Conservation (phyloP, 2,329 filamentous ascomycete genomes). For the Seiridium unicorne region DNA sequence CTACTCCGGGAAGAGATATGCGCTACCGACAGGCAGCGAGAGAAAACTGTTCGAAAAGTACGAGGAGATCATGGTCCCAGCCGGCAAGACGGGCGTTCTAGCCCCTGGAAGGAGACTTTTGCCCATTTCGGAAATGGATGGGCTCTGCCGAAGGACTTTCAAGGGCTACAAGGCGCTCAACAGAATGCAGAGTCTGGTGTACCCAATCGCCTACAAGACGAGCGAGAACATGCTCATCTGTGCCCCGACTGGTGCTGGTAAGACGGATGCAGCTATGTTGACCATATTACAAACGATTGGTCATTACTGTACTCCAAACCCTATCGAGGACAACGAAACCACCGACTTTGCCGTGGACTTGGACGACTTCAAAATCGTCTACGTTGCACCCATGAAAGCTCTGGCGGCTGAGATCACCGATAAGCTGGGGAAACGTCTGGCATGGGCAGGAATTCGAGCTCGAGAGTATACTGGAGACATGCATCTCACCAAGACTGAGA, state of each 20-base stretch:
- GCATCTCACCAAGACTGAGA: conserved; percentile 96
- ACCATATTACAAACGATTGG: conserved; percentile 88
- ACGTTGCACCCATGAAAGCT: conserved; percentile 98
- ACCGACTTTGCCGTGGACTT: conserved; percentile 78
- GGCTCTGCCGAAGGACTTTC: conserved; percentile 87
- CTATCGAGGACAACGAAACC: conserved; percentile 69
- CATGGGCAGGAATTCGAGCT: conserved; percentile 90
- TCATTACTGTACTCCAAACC: conserved; percentile 80
- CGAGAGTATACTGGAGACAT: conserved; percentile 97
- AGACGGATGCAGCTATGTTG: conserved; percentile 97
- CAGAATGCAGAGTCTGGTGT: conserved; percentile 96
- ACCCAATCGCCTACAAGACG: conserved; percentile 91
- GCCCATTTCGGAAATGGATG: conserved; percentile 79
- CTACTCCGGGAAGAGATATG: conserved; percentile 76
- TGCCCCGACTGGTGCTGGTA: conserved; percentile 95
- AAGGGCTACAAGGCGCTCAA: conserved; percentile 91
- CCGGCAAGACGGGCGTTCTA: conserved; percentile 73
- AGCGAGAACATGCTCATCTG: conserved; percentile 99
- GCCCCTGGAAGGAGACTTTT: conserved; percentile 73
- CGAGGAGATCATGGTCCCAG: conserved; percentile 86
- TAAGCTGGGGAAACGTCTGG: conserved; percentile 86
- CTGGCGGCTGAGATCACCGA: conserved; percentile 94
- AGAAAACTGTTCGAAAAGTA: conserved; percentile 73
- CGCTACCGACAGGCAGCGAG: conserved; percentile 72
- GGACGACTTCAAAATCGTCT: conserved; percentile 96